Percentiles rank a stretch among this genome's conserved stretches.
phyloP scores from a whole-genome alignment of 371 early-diverging fungal species.

The Phascolomyces articulosus region DNA sequence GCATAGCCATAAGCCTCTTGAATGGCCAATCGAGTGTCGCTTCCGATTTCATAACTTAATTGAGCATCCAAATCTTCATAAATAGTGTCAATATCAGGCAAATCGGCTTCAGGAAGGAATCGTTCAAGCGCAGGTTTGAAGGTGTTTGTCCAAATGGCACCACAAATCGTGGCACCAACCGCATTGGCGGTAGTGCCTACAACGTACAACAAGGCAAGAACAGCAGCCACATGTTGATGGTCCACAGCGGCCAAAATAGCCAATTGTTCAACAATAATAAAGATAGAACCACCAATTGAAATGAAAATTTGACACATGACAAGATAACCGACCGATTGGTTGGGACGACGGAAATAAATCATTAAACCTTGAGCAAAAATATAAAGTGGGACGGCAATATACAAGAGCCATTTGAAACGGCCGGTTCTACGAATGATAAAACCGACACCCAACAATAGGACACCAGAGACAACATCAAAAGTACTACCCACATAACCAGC shows the following conservation, averaged over 20 bases:
- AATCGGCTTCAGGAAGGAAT: slow-evolving; percentile 12
- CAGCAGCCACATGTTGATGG: slow-evolving; percentile 22
- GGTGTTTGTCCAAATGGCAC: slow-evolving; percentile 22
- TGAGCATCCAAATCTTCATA: slow-evolving; percentile 22
- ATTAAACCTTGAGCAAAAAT: slow-evolving; percentile 24
- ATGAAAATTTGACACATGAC: slow-evolving; percentile 25
- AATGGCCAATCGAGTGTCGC: slow-evolving; percentile 11
- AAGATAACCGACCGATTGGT: slow-evolving; percentile 22
- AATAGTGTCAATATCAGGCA: slow-evolving; percentile 14
- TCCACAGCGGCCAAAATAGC: slow-evolving; percentile 25
- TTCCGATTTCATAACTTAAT: slow-evolving; percentile 21
- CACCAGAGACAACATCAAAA: slow-evolving; percentile 21
- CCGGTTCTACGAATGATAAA: slow-evolving; percentile 18
- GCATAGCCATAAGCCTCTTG: slow-evolving; percentile 27
- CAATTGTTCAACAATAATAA: slow-evolving; percentile 20
- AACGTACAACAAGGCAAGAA: slow-evolving; percentile 17
- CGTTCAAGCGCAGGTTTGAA: slow-evolving; percentile 12
- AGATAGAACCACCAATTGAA: slow-evolving; percentile 25
- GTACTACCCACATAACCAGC: slow-evolving; percentile 20
- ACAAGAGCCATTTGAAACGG: slow-evolving; percentile 21
- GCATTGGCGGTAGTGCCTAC: slow-evolving; percentile 21
- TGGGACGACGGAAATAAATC: slow-evolving; percentile 26
- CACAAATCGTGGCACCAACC: slow-evolving; percentile 21
- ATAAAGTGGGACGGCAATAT: slow-evolving; percentile 20
- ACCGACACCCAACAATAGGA: slow-evolving; percentile 16